Base-by-base conservation (phyloP, 495 filamentous ascomycete species). In the Trichocladium uniseriatum region DNA sequence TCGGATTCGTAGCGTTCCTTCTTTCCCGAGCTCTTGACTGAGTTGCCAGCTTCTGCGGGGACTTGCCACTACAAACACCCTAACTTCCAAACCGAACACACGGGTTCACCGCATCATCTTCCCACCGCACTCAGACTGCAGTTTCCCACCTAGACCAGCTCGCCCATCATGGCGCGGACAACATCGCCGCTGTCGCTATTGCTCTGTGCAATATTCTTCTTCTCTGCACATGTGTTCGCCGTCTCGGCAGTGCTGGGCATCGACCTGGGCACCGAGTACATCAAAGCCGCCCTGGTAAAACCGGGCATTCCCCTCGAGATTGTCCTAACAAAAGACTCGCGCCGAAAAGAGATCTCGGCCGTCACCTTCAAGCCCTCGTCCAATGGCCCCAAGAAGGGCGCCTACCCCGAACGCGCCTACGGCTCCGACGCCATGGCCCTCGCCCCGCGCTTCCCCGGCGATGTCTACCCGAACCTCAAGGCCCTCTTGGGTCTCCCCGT, bases 301-400 rank as follows among this genome's bases (percentile, higher is more conserved):
- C 94, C 94, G 3, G 92, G 92, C 52, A 94, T 96, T 49, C 94
- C 94, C 10, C 87, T 97, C 65, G 94, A 97, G 61, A 97, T 99
- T 55, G 89, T 99, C 62, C 78, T 95, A 46, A 95, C 87, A n/a
- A 97, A 96, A 65, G 92, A 99, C 67, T 96, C 92, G 31, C 86
- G 94, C 65, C 84, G 92, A 57, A 99, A 99, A 72, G 94, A 99
- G 64, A 76, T 74, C 18, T 86, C 91, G 4, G 90, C 89, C 38
- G 81, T 97, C 57, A 86, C 87, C 28, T 97, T 99, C 76, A 99
- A 97, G 65, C 87, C 89, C 36, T 71, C 78, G 16, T 73, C 74
- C 67, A 71, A 71, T 61, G 71, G 68, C 45, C 70, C 78, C 51
- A 74, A 77, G 24, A 71, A 74, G 29, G 79, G 76, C 38, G 58